A percentile compares a stretch with the other conserved stretches of the same genome.
phyloP scores from a whole-genome alignment of 495 filamentous ascomycete species.

The Penicillium turbatum region DNA sequence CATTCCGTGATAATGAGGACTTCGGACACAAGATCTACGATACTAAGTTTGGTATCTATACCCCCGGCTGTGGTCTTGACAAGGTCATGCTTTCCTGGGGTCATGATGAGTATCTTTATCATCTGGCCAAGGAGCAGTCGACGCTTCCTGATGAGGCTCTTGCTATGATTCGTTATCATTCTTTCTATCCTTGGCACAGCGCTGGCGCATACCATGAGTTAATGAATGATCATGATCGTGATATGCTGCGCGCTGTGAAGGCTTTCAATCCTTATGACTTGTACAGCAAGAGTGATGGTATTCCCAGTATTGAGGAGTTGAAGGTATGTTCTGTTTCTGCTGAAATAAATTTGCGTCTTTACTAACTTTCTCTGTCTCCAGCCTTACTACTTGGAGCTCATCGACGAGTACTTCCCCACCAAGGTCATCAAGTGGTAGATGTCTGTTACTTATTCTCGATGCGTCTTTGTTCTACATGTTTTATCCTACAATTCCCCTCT shows the following conservation, averaged over 20 bases:
- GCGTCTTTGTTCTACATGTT: neutral
- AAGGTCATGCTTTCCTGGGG: slow-evolving; percentile 89
- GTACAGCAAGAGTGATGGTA: slow-evolving; percentile 85
- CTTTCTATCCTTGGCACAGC: slow-evolving; percentile 86
- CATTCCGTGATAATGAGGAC: slow-evolving; percentile 71
- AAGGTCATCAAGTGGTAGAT: slow-evolving; percentile 72
- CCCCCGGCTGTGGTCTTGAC: slow-evolving; percentile 68
- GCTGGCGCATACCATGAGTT: slow-evolving; percentile 72
- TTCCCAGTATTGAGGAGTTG: slow-evolving; percentile 64
- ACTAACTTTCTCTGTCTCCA: neutral
- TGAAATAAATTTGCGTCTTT: neutral
- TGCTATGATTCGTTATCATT: slow-evolving; percentile 87
- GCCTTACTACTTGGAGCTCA: slow-evolving; percentile 80
- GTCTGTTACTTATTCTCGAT: neutral
- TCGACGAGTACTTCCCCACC: slow-evolving; percentile 79
- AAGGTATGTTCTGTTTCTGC: slow-evolving; percentile 19
- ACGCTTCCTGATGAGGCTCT: slow-evolving; percentile 73
- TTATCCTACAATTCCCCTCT: slow-evolving; percentile 17
- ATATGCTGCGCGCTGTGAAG: slow-evolving; percentile 72
- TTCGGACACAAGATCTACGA: slow-evolving; percentile 59
- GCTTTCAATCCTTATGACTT: slow-evolving; percentile 90
- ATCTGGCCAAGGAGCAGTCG: slow-evolving; percentile 73
- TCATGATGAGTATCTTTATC: slow-evolving; percentile 88
- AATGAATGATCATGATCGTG: slow-evolving; percentile 76
- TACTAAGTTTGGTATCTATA: slow-evolving; percentile 73